Conservation (phyloP, 176 grass and related monocot genomes). For the Pontederia paniculata region DNA sequence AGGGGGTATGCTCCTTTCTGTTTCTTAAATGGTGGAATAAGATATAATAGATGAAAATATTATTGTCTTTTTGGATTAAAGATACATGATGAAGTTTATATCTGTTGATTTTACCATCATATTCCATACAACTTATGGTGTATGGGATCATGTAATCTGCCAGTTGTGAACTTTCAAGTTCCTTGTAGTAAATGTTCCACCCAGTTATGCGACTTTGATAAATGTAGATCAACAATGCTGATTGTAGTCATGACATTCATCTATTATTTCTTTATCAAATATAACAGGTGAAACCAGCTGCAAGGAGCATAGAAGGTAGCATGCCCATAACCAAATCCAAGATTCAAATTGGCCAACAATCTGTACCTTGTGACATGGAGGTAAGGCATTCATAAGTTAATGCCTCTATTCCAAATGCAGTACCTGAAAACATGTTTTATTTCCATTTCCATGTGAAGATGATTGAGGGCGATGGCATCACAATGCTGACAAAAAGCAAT, state of each 20-base stretch:
- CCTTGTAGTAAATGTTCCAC: no score
- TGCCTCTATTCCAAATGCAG: no score
- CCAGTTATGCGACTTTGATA: no score
- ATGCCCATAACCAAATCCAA: conserved; percentile 30
- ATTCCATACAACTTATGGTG: no score
- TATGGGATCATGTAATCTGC: no score
- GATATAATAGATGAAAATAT: no score
- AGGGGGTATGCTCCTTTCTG: conserved; percentile 26
- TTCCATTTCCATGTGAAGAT: conserved; percentile 4
- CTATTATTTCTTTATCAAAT: not conserved
- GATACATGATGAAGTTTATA: no score
- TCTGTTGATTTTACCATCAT: no score
- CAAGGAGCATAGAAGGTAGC: conserved; percentile 26
- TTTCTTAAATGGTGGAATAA: no score
- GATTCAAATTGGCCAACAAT: conserved; percentile 20
- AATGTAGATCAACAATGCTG: no score
- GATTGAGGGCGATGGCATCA: conserved; percentile 7
- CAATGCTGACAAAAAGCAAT: not conserved
- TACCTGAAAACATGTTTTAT: not conserved
- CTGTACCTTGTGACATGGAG: conserved; percentile 20
- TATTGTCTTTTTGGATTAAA: no score
- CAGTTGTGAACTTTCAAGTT: no score
- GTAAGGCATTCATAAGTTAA: conserved; percentile 25
- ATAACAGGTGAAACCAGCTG: conserved; percentile 36
- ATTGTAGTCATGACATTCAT: not conserved